A percentile compares a stretch with the other conserved stretches of the same genome.
Evolutionary conservation across 257 asterid genomes (phyloP).

Genomic region (Ajuga chamaepitys): DNA sequence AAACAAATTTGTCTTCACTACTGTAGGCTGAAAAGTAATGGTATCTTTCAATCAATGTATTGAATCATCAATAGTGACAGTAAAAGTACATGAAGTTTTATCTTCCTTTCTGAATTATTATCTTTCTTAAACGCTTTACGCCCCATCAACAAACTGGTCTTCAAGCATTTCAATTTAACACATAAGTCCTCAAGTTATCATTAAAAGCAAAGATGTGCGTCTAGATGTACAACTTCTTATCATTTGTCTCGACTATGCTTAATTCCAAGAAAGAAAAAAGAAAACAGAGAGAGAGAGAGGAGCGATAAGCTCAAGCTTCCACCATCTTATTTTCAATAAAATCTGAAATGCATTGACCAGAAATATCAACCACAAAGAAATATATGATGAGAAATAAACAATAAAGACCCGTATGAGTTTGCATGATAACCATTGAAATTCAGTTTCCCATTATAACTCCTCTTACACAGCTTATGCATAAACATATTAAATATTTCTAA

Average conservation of each 20-base stretch:
- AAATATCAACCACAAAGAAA: neutral
- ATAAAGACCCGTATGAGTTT: constrained; percentile 11
- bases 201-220: no score
- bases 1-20: no score
- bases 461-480: neutral
- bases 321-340: constrained; percentile 1
- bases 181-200: no score
- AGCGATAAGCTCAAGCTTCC: neutral
- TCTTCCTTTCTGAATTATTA: neutral
- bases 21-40: no score
- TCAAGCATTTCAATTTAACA: no score
- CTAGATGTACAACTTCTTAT: neutral
- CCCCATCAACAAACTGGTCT: no score
- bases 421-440: neutral
- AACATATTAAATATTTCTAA: neutral
- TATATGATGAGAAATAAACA: neutral
- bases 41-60: no score
- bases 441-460: neutral
- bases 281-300: no score
- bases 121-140: no score
- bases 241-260: neutral
- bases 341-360: neutral
- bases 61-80: no score
- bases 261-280: neutral
- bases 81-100: neutral